Conservation (phyloP, 495 filamentous ascomycete genomes). For the Aspergillus baeticus region DNA sequence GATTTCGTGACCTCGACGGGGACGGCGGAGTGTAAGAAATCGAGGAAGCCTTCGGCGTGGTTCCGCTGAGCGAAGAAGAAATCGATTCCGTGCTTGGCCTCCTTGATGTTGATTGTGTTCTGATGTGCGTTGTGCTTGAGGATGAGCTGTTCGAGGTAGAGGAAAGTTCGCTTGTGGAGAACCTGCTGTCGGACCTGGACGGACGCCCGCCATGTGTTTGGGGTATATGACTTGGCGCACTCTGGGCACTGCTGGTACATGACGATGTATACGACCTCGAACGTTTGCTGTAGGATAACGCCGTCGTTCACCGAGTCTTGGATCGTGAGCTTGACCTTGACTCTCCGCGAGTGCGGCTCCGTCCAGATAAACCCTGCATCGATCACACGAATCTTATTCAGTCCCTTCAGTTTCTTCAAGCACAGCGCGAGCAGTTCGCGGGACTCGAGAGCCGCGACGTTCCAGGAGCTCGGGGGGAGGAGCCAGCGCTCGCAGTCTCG, state of each 20-base stretch:
- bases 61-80: constrained; percentile 90
- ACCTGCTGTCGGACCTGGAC: constrained; percentile 97
- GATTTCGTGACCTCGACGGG: constrained; percentile 81
- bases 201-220: constrained; percentile 82
- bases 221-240: constrained; percentile 77
- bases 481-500: constrained; percentile 93
- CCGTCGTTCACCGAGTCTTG: constrained; percentile 73
- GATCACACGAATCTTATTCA: constrained; percentile 85
- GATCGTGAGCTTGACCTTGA: constrained; percentile 90
- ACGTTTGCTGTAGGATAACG: constrained; percentile 85
- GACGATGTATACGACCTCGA: constrained; percentile 90
- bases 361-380: constrained; percentile 98
- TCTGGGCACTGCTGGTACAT: constrained; percentile 80
- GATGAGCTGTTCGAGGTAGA: constrained; percentile 95
- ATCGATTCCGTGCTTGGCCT: constrained; percentile 88
- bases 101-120: constrained; percentile 95
- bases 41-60: constrained; percentile 87
- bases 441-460: constrained; percentile 76
- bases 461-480: constrained; percentile 80
- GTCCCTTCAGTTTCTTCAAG: constrained; percentile 73
- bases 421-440: constrained; percentile 89
- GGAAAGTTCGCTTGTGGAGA: constrained; percentile 93
- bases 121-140: constrained; percentile 88
- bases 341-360: constrained; percentile 85
- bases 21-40: constrained; percentile 80